Percentiles rank a stretch among this genome's conserved stretches.
Conservation (phyloP, 2,329 filamentous ascomycete species). For the Rutstroemia sydowiana region DNA sequence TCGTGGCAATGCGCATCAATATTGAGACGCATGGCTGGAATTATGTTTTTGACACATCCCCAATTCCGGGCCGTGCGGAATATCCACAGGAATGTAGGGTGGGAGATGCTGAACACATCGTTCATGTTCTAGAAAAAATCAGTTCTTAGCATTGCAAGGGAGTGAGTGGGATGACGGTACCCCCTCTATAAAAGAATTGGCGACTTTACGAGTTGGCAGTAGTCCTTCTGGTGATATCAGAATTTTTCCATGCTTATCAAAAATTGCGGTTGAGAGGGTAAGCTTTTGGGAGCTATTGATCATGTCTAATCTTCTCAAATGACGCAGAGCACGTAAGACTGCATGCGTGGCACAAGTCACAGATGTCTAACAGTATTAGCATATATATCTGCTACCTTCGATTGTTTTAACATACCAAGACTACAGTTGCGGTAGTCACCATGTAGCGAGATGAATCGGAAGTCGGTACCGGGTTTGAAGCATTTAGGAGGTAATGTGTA, state of each 20-base stretch:
- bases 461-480: constrained; percentile 31
- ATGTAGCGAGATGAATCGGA: constrained; percentile 6
- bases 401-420: constrained; percentile 9
- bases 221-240: constrained; percentile 64
- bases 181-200: constrained; percentile 64
- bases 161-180: constrained; percentile 31
- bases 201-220: constrained; percentile 68
- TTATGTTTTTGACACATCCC: constrained; percentile 57
- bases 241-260: constrained; percentile 58
- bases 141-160: background rate
- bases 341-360: constrained; percentile 53
- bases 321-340: constrained; percentile 44
- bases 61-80: constrained; percentile 76
- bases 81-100: constrained; percentile 82
- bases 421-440: constrained; percentile 21
- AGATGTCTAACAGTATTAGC: constrained; percentile 42
- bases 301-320: constrained; percentile 22
- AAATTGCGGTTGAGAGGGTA: constrained; percentile 53
- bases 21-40: constrained; percentile 67
- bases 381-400: background rate
- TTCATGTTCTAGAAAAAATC: constrained; percentile 43
- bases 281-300: constrained; percentile 43
- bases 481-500: constrained; percentile 56
- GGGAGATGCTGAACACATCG: constrained; percentile 68
- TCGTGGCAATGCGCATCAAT: constrained; percentile 44